These are phyloP conservation scores for Magnolia sinica DNA, from an alignment of 164 flowering plant species.

Conservation along the genomic window DNA sequence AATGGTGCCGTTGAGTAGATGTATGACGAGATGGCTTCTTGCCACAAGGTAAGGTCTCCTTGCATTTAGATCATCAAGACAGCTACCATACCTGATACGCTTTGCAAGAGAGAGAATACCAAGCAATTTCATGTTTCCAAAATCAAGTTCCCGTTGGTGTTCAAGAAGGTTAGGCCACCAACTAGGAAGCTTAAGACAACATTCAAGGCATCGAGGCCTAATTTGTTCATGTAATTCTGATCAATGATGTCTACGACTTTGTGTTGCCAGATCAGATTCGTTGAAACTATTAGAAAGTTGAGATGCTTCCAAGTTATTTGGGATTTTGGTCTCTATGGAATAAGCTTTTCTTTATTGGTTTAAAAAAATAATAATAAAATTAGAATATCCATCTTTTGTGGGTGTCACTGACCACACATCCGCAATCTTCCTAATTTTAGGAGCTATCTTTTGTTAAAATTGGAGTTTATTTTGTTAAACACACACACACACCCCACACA, in stretches of 20 bases:
- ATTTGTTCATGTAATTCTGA: conserved; percentile 20
- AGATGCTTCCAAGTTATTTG: background rate
- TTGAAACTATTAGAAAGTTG: background rate
- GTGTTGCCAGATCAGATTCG: background rate
- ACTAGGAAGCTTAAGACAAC: conserved; percentile 25
- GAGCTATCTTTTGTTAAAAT: no score
- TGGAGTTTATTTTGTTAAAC: no score
- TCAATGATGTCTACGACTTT: background rate
- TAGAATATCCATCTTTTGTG: no score
- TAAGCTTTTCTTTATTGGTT: background rate
- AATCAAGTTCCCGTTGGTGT: conserved; percentile 27
- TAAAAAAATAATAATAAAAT: no score
- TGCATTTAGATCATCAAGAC: conserved; percentile 32
- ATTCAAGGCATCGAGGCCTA: conserved; percentile 28
- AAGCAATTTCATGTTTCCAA: conserved; percentile 27
- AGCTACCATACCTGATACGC: conserved; percentile 23
- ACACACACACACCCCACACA: no score
- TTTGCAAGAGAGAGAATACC: conserved; percentile 29
- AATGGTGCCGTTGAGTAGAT: conserved; percentile 31
- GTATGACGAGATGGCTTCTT: conserved; percentile 31
- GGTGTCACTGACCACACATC: no score
- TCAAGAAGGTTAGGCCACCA: conserved; percentile 28
- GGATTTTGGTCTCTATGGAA: background rate
- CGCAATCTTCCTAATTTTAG: no score
- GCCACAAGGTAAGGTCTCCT: conserved; percentile 30